phyloP scores from a whole-genome alignment of 257 asterid species.

The Prunella vulgaris region DNA sequence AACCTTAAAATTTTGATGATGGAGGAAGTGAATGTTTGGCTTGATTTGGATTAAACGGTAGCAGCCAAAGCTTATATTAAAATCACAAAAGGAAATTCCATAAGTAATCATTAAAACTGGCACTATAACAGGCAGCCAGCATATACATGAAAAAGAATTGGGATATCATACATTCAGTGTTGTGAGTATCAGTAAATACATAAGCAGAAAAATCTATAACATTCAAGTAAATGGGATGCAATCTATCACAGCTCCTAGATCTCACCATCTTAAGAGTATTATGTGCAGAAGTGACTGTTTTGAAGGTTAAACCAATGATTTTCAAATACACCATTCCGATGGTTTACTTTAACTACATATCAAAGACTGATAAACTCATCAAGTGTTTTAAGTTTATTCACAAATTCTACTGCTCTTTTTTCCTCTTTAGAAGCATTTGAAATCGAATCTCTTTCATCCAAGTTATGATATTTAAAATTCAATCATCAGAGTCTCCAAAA shows the following conservation, averaged over 20 bases:
- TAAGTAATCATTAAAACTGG: neutral
- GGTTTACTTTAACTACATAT: neutral
- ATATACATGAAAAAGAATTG: neutral
- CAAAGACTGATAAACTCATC: neutral
- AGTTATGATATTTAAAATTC: neutral
- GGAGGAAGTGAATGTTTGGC: neutral
- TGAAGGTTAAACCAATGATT: neutral
- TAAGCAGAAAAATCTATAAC: neutral
- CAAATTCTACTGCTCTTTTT: neutral
- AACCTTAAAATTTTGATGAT: neutral
- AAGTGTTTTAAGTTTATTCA: neutral
- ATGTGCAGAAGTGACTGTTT: neutral
- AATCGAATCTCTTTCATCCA: neutral
- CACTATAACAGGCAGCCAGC: neutral
- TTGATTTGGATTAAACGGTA: neutral
- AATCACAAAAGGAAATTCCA: neutral
- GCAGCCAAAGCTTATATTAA: neutral
- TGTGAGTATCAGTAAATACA: neutral
- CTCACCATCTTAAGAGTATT: neutral
- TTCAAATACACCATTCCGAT: conserved; percentile 9
- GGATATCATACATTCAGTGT: neutral
- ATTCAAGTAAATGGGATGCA: neutral
- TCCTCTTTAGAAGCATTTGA: neutral
- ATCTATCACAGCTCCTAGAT: neutral
- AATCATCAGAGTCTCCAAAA: neutral